Evolutionary conservation across 495 filamentous ascomycete genomes (phyloP).

Genomic region (Penicillium diatomitis): DNA sequence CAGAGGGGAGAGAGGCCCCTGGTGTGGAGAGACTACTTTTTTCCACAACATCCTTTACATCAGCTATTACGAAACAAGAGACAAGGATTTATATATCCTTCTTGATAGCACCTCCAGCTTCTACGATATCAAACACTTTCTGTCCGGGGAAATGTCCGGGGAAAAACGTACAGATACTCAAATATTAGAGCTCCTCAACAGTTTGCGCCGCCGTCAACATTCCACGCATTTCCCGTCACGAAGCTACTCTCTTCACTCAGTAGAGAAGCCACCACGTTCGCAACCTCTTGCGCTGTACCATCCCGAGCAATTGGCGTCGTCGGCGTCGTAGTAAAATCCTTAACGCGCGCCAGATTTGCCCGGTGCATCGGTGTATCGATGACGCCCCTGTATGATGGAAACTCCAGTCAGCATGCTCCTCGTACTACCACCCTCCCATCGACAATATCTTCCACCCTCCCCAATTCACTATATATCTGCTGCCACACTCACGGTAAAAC

Average conservation of each 20-base stretch:
- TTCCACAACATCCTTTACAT: neutral
- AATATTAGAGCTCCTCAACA: neutral
- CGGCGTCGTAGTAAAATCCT: neutral
- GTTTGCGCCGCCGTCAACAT: neutral
- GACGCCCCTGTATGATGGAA: neutral
- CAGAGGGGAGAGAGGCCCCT: constrained; percentile 22
- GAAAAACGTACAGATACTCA: too few relatives aligned
- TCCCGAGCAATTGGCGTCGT: neutral
- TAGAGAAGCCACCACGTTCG: neutral
- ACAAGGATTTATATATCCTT: neutral
- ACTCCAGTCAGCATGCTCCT: too few relatives aligned
- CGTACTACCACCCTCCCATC: too few relatives aligned
- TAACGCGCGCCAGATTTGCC: neutral
- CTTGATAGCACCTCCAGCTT: neutral
- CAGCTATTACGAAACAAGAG: neutral
- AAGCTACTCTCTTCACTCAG: neutral
- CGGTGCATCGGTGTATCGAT: neutral
- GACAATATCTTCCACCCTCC: too few relatives aligned
- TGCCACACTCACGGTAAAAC: neutral
- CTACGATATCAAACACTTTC: too few relatives aligned
- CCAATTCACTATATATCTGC: too few relatives aligned
- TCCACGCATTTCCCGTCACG: neutral
- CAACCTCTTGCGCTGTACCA: neutral
- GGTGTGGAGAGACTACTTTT: constrained; percentile 1
- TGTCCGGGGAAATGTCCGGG: too few relatives aligned